A percentile compares a stretch with the other conserved stretches of the same genome.
phyloP scores from a whole-genome alignment of 2,329 filamentous ascomycete genomes.

The Seiridium unicorne region DNA sequence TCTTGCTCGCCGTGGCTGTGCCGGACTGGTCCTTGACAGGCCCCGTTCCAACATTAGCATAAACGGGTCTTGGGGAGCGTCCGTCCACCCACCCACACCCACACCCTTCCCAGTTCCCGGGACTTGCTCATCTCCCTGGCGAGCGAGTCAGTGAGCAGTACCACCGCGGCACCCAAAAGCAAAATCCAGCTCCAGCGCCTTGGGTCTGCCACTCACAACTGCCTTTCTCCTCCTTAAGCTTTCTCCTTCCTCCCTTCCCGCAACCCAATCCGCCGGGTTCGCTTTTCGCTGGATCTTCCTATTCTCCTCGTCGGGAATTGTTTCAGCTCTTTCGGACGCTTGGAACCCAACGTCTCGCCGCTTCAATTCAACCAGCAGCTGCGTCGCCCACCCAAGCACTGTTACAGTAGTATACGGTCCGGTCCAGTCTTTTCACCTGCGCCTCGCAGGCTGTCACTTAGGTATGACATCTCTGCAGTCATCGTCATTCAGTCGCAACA shows the following conservation, averaged over 20 bases:
- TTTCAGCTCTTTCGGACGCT: not conserved
- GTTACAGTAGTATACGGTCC: no score
- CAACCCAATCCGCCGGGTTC: not conserved
- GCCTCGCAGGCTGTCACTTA: not conserved
- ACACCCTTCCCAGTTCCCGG: not conserved
- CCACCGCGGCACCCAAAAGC: conserved; percentile 42
- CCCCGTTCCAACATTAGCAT: not conserved
- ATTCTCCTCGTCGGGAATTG: not conserved
- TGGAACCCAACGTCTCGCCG: not conserved
- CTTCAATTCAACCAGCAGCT: no score
- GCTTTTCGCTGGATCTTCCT: not conserved
- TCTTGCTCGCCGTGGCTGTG: not conserved
- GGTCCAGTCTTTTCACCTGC: not conserved
- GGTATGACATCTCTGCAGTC: not conserved
- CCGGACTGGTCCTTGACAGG: not conserved
- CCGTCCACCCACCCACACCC: not conserved
- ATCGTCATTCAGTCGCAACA: not conserved
- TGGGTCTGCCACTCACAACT: conserved; percentile 3
- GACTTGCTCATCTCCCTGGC: not conserved
- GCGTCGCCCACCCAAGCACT: no score
- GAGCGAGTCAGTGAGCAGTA: conserved; percentile 37
- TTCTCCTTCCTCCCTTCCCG: not conserved
- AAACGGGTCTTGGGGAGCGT: not conserved
- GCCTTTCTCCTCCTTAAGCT: not conserved
- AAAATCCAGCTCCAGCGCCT: not conserved